A percentile compares a stretch with the other conserved stretches of the same genome.
Evolutionary conservation across 2,329 filamentous ascomycete species (phyloP).

Genomic region (Onygenales sp.): DNA sequence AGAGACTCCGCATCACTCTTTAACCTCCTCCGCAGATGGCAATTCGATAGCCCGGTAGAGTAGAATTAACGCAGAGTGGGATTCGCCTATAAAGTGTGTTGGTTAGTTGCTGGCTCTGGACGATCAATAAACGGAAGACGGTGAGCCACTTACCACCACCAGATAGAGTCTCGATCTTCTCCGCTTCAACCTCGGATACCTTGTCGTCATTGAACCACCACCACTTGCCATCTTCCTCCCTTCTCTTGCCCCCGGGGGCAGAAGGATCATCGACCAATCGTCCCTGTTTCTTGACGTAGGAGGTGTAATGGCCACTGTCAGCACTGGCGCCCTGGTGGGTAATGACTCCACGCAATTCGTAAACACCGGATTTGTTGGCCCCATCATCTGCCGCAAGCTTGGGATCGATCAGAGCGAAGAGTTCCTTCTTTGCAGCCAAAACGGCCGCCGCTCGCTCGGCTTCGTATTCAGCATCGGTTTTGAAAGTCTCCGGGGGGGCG

Average conservation of each 20-base stretch:
- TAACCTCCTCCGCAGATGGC: slow-evolving; percentile 32
- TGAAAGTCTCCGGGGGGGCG: slow-evolving; percentile 67
- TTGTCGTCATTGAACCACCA: slow-evolving; percentile 99
- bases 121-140: slow-evolving; percentile 6
- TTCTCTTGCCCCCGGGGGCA: slow-evolving; percentile 57
- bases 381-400: slow-evolving; percentile 67
- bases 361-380: slow-evolving; percentile 87
- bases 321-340: slow-evolving; percentile 95
- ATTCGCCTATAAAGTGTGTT: slow-evolving; percentile 30
- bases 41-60: slow-evolving; percentile 42
- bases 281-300: slow-evolving; percentile 88
- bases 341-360: slow-evolving; percentile 87
- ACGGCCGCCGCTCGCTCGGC: slow-evolving; percentile 71
- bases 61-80: slow-evolving; percentile 42
- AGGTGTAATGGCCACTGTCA: slow-evolving; percentile 95
- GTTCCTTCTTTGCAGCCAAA: slow-evolving; percentile 74
- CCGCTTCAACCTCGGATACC: slow-evolving; percentile 80
- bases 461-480: slow-evolving; percentile 89
- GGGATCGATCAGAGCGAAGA: slow-evolving; percentile 66
- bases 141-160: slow-evolving; percentile 59
- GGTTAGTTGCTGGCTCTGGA: slow-evolving; percentile 11
- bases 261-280: slow-evolving; percentile 53
- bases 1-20: slow-evolving; percentile 15
- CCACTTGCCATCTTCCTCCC: slow-evolving; percentile 86
- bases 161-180: slow-evolving; percentile 82